A percentile compares a stretch with the other conserved stretches of the same genome.
Conservation (phyloP, 2,329 filamentous ascomycete genomes). For the Penicillium paneum region DNA sequence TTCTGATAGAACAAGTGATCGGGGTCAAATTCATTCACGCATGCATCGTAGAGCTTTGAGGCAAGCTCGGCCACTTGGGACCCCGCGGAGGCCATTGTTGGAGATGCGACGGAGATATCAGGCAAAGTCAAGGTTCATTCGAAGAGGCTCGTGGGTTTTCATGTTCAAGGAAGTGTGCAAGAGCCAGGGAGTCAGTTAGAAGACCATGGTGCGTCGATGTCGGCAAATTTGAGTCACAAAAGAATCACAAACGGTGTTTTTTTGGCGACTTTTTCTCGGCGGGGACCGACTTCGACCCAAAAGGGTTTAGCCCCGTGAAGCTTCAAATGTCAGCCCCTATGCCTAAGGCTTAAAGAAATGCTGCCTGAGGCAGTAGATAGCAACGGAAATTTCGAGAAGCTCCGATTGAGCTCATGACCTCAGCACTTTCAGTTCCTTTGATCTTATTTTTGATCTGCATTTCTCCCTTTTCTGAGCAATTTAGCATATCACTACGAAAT, state of each 20-base stretch:
- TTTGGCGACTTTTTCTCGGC: constrained; percentile 32
- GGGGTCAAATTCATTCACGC: constrained; percentile 37
- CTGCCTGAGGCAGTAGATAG: constrained; percentile 26
- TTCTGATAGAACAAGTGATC: constrained; percentile 48
- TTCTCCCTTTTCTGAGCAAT: background rate
- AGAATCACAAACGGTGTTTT: constrained; percentile 23
- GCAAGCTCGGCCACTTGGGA: constrained; percentile 40
- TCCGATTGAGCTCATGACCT: constrained; percentile 27
- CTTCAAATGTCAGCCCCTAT: constrained; percentile 1
- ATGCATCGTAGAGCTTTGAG: constrained; percentile 46
- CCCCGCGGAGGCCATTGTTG: constrained; percentile 37
- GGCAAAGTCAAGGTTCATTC: constrained; percentile 30
- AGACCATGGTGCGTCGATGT: constrained; percentile 15
- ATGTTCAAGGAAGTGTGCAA: constrained; percentile 31
- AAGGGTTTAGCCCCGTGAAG: constrained; percentile 19
- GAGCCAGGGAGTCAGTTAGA: constrained; percentile 14
- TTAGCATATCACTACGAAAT: constrained; percentile 41
- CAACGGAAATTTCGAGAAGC: constrained; percentile 48
- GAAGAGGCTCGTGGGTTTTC: constrained; percentile 25
- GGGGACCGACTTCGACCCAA: constrained; percentile 14
- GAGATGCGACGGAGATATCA: constrained; percentile 20
- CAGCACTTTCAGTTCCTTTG: constrained; percentile 1
- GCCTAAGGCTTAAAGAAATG: background rate
- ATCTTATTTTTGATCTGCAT: constrained; percentile 10
- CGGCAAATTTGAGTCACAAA: constrained; percentile 13